Base-by-base conservation (phyloP, 108 stramenopile genomes). In the Fragilariopsis cylindrus region DNA sequence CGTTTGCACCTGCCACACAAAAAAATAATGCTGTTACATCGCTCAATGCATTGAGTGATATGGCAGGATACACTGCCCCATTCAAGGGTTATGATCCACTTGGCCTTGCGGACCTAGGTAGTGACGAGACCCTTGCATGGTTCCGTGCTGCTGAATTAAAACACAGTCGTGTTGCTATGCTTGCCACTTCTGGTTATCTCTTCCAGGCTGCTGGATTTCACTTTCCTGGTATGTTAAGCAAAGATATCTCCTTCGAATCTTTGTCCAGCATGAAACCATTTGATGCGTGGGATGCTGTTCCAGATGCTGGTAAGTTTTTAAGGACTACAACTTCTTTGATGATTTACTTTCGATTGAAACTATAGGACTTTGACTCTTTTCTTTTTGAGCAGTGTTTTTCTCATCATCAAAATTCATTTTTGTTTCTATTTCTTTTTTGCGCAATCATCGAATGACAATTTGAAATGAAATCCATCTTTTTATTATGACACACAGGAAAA, bases 101-200 rank as follows among this genome's bases (percentile, higher is more conserved):
- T 39, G 82, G 81, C 16, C 78, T 85, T 66, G 74, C 83, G 39
- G 70, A 78, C 45, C 76, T 85, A 11, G 84, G 84, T 57, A 75
- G 73, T n/a, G 79, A 85, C 3, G 80, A 74, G 60, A 90, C 88
- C 57, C 82, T 92, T 75, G 87, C 86, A 66, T 90, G 87, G 87
- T 93, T 90, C 90, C 92, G 92, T 76, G 90, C 90, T 58, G 88
- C 90, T 48, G 93, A 95, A 82, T 87, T 95, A 48, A 95, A 95
- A 83, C 90, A 95, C 82, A 84, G 87, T 3, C 93, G 93, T 84
- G 83, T 91, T 64, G 88, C 91, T 73, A 92, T 92, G 93, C 84
- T 92, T 56, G 93, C 93, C 50, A 84, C 88, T 15, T 76, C 96
- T 53, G 97, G 97, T 79, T 96, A 87, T 53, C 76, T 77, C 62